These are phyloP conservation scores for Phylloporus sp. DNA, from an alignment of 768 basidiomycete genomes.

Conservation along the genomic window DNA sequence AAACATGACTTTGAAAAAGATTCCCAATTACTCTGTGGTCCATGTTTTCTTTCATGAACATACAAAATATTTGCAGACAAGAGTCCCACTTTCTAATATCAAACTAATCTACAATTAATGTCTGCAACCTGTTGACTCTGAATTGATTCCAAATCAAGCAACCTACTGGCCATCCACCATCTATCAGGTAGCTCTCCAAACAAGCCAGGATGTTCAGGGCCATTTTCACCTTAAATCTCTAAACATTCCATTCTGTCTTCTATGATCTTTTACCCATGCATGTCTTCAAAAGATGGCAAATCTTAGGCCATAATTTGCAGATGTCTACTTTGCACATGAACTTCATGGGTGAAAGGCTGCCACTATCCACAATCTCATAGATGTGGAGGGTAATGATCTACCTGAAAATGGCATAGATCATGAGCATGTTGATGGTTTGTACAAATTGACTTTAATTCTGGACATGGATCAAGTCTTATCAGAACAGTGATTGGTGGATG, in stretches of 20 bases:
- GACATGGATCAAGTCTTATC: not conserved
- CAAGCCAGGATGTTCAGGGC: not conserved
- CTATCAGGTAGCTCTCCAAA: not conserved
- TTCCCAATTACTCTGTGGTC: not conserved
- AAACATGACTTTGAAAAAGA: not conserved
- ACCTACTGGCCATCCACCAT: not conserved
- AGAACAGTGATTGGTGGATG: not conserved
- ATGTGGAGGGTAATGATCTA: not conserved
- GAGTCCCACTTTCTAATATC: too few species aligned
- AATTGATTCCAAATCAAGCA: not conserved
- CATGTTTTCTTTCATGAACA: not conserved
- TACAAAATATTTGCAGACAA: too few species aligned
- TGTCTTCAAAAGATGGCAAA: not conserved
- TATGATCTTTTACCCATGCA: fast-evolving
- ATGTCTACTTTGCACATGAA: slow-evolving; percentile 13
- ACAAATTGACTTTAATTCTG: not conserved
- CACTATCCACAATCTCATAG: slow-evolving; percentile 1
- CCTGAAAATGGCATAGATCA: too few species aligned
- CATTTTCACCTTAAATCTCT: not conserved
- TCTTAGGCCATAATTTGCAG: not conserved
- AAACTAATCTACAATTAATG: not conserved
- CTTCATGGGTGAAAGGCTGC: slow-evolving; percentile 7
- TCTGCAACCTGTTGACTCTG: not conserved
- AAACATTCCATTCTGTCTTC: not conserved
- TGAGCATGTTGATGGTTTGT: not conserved